Conservation (phyloP, 331 rosid species). For the Arachis monticola region DNA sequence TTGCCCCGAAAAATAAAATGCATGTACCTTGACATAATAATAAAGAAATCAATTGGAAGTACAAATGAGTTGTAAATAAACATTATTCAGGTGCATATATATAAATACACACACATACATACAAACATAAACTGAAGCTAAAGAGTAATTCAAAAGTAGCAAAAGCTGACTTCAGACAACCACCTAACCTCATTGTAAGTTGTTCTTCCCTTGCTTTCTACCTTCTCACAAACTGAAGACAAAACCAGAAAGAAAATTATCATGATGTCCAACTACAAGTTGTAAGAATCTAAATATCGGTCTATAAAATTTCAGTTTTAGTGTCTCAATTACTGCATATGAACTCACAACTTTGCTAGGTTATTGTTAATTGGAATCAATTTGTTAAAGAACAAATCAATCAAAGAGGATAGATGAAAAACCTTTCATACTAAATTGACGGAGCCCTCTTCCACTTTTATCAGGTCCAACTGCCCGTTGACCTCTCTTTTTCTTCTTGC, state of each 20-base stretch:
- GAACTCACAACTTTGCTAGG: slow-evolving; percentile 20
- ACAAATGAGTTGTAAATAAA: not conserved
- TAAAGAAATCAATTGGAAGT: slow-evolving; percentile 12
- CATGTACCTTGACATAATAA: slow-evolving; percentile 9
- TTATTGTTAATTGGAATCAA: slow-evolving; percentile 8
- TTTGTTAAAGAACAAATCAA: slow-evolving; percentile 19
- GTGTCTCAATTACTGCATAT: not conserved
- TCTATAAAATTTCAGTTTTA: not conserved
- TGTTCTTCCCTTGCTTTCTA: slow-evolving; percentile 97
- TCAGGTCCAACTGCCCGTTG: slow-evolving; percentile 94
- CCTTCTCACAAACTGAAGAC: slow-evolving; percentile 91
- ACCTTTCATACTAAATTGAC: slow-evolving; percentile 99
- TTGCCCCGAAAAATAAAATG: slow-evolving; percentile 9
- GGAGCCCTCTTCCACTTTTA: slow-evolving; percentile 97
- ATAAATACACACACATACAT: not conserved
- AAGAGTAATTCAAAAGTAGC: slow-evolving; percentile 1
- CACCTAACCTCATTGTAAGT: slow-evolving; percentile 90
- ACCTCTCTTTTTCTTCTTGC: slow-evolving; percentile 96
- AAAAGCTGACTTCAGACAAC: slow-evolving; percentile 31
- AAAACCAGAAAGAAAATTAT: slow-evolving; percentile 28
- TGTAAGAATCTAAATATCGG: slow-evolving; percentile 5
- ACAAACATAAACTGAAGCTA: slow-evolving; percentile 13
- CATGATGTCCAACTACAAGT: slow-evolving; percentile 7
- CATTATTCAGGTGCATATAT: not conserved
- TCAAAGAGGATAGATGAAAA: slow-evolving; percentile 23